Conservation (phyloP, 2,329 filamentous ascomycete genomes). For the Penicillium aurantiogriseum region DNA sequence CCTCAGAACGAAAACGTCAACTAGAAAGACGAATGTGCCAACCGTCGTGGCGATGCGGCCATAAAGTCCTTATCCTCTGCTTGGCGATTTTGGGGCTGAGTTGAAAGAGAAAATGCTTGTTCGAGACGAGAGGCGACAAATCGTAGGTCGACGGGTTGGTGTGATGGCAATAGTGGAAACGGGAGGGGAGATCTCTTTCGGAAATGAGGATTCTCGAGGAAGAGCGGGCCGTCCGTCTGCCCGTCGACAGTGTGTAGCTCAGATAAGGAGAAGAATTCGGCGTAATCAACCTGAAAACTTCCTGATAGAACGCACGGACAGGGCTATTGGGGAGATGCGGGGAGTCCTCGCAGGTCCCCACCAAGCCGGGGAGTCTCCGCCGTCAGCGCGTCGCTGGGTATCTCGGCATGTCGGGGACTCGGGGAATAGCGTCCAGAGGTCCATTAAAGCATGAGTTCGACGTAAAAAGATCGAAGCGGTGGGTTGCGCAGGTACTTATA, state of each 20-base stretch:
- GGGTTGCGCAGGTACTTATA: background rate
- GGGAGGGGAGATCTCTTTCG: no score
- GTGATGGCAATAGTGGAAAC: no score
- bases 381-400: slow-evolving; percentile 1
- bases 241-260: background rate
- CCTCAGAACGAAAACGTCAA: no score
- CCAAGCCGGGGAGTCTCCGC: slow-evolving; percentile 14
- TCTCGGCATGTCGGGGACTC: background rate
- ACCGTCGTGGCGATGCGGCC: no score
- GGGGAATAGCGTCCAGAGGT: background rate
- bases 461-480: background rate
- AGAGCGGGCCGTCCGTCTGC: no score
- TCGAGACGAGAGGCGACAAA: no score
- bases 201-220: no score
- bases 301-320: background rate
- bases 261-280: background rate
- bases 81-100: no score
- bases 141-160: no score
- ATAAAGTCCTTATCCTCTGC: no score
- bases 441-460: background rate
- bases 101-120: no score
- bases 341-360: slow-evolving; percentile 2
- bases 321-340: slow-evolving; percentile 1
- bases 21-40: no score
- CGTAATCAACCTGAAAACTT: background rate